Conservation (phyloP, 495 filamentous ascomycete genomes). For the Aspergillus sparsus region DNA sequence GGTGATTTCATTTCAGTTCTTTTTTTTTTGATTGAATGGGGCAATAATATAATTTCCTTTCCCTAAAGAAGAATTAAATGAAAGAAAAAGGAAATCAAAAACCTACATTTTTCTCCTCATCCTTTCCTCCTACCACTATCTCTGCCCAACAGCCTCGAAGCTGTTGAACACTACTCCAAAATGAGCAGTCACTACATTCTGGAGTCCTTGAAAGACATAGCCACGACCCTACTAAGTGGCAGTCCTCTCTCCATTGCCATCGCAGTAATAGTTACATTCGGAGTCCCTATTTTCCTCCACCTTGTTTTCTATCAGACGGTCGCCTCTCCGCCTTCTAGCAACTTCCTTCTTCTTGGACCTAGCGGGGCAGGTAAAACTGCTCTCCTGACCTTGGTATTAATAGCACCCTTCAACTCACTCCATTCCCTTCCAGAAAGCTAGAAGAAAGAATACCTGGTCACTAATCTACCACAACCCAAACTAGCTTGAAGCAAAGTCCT, state of each 20-base stretch:
- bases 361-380: constrained; percentile 86
- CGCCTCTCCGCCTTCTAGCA: constrained; percentile 68
- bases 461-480: constrained; percentile 2
- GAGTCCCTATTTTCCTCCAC: constrained; percentile 78
- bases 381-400: constrained; percentile 72
- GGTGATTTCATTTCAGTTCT: too few species aligned
- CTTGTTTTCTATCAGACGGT: constrained; percentile 66
- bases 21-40: too few species aligned
- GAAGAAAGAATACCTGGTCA: background rate
- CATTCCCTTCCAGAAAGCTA: background rate
- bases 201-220: constrained; percentile 39
- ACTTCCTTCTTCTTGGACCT: constrained; percentile 83
- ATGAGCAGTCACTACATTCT: constrained; percentile 35
- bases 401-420: background rate
- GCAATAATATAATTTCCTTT: too few species aligned
- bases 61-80: too few species aligned
- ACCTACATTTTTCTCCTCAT: background rate
- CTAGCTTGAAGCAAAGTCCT: constrained; percentile 52
- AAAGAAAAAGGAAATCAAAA: too few species aligned
- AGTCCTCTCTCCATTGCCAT: constrained; percentile 56
- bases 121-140: background rate
- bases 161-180: constrained; percentile 3
- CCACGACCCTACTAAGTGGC: constrained; percentile 46
- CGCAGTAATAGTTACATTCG: constrained; percentile 67
- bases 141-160: background rate